Evolutionary conservation across 2,329 filamentous ascomycete genomes (phyloP).

Genomic region (Simplicillium aogashimaense): DNA sequence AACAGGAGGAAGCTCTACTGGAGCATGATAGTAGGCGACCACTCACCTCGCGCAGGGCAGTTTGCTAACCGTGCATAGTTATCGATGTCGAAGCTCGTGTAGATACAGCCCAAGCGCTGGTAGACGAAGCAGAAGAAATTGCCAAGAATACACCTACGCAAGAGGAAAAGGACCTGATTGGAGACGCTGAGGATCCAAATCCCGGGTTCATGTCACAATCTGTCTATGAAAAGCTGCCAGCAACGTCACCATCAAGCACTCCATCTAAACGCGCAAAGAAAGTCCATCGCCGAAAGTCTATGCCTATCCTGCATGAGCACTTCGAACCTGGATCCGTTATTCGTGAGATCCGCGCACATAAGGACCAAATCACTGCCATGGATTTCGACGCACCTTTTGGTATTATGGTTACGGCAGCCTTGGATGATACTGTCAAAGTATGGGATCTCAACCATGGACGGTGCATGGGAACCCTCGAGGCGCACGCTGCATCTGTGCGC

Average conservation of each 20-base stretch:
- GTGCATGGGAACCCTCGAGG: conserved; percentile 85
- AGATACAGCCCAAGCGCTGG: conserved; percentile 50
- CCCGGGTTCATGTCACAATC: conserved; percentile 89
- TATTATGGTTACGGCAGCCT: conserved; percentile 80
- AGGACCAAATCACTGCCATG: conserved; percentile 76
- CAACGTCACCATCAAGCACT: conserved; percentile 32
- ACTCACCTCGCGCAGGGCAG: background rate
- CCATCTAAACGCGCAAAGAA: conserved; percentile 38
- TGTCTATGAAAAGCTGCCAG: conserved; percentile 85
- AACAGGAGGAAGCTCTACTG: conserved; percentile 81
- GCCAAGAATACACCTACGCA: conserved; percentile 40
- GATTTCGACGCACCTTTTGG: conserved; percentile 98
- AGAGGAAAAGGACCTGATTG: conserved; percentile 42
- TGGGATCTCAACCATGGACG: conserved; percentile 94
- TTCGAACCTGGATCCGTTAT: conserved; percentile 84
- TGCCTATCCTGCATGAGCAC: conserved; percentile 93
- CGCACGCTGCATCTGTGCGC: conserved; percentile 88
- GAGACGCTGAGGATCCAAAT: conserved; percentile 37
- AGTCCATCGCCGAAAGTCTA: conserved; percentile 64
- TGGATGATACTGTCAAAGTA: conserved; percentile 89
- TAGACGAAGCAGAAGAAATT: conserved; percentile 48
- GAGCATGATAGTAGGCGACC: conserved; percentile 70
- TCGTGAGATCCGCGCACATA: conserved; percentile 79
- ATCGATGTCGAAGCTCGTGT: conserved; percentile 51
- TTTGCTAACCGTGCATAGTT: conserved; percentile 32